Base-by-base conservation (phyloP, 2,329 filamentous ascomycete genomes). In the Arachnopeziza araneosa region DNA sequence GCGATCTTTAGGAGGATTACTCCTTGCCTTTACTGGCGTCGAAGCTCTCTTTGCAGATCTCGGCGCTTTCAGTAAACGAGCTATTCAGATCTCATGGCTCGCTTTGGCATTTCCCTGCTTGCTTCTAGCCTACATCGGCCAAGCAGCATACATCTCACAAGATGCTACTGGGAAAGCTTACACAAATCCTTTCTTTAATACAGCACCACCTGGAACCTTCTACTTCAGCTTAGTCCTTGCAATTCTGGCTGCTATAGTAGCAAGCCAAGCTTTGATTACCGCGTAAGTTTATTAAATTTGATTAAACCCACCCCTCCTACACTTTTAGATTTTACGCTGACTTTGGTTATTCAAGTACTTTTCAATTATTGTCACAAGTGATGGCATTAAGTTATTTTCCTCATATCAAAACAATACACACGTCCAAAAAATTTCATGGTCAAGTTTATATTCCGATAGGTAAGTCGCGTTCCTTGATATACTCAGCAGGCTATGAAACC, bases 231-330 rank as follows among this genome's bases (percentile, higher is more conserved):
- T 93, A 26, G 79, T 92, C 2, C 75, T 91, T 54, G 87, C 88
- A 0, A 80, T 91, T 9, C 74, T 89, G 2, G 87, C 87, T 3
- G 87, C 88, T 24, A 84, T 92, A 66, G 88, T 93, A 12, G 89
- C 89, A 0, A 89, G 85, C 3, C 89, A 93, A 65, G 89, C 89
- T 10, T 87, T 92, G 75, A 91, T 92, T 55, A 92, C 89, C n/a
- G 52, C 36, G 36, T 44, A 19, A 44, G 50, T 52, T 52, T 52
- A 22, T 23, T n/a, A 3, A 66, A 9, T 52, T 52, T 52, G 3
- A 22, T 44, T 14, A 19, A 24, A 23, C 22, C 22, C n/a, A 10
- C 21, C 10, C 3, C 48, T 50, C 48, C 48, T n/a, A 50, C 48
- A 12, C 17, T 12, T 44, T 14, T 19, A 17, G 36, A 19, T 12